Conservation (phyloP, 164 flowering plant species). For the Umbellularia californica region DNA sequence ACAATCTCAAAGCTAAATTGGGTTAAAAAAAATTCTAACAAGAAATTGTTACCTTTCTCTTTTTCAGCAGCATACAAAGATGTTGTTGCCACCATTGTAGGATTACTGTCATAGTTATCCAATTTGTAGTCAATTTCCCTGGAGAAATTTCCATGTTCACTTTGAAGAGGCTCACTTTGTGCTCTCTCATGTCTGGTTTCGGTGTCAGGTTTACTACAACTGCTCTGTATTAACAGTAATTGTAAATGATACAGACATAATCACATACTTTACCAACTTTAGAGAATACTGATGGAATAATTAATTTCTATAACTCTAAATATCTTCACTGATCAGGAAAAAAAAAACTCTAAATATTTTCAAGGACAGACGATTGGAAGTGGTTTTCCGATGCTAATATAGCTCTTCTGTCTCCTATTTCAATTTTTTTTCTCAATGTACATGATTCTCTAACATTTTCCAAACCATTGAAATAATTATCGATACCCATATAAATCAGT, state of each 20-base stretch:
- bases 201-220: conserved; percentile 25
- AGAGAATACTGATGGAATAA: not conserved
- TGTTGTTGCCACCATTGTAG: conserved; percentile 6
- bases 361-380: no score
- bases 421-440: no score
- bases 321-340: not conserved
- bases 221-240: conserved; percentile 33
- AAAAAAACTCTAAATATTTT: no score
- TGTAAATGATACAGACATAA: conserved; percentile 7
- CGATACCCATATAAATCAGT: no score
- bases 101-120: conserved; percentile 6
- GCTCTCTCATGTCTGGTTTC: conserved; percentile 29
- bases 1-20: not conserved
- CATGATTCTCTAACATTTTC: no score
- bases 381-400: no score
- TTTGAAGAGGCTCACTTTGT: conserved; percentile 23
- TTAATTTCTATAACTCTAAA: not conserved
- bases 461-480: no score
- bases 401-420: no score
- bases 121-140: conserved; percentile 12
- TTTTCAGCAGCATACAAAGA: conserved; percentile 12
- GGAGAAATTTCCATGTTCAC: conserved; percentile 10
- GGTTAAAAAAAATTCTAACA: conserved; percentile 3
- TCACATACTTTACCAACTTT: not conserved
- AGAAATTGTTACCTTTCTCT: conserved; percentile 17